Conservation (phyloP, 176 grass and related monocot genomes). For the Eragrostis curvula region DNA sequence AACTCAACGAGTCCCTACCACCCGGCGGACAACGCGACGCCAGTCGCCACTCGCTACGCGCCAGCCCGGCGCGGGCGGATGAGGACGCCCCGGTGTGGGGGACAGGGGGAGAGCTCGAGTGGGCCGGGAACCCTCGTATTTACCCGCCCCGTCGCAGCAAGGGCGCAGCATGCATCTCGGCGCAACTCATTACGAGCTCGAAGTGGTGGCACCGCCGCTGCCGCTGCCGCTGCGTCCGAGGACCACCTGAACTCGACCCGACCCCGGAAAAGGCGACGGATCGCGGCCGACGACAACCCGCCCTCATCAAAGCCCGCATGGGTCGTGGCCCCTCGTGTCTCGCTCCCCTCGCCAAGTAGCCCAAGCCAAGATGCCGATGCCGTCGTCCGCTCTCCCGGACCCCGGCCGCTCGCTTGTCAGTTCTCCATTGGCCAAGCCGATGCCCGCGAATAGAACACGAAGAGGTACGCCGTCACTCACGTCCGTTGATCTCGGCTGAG, state of each 20-base stretch:
- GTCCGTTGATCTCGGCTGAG: neutral
- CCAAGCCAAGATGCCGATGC: constrained; percentile 15
- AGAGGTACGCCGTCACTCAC: neutral
- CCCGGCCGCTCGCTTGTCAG: neutral
- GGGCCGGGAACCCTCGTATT: neutral
- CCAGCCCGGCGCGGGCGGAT: neutral
- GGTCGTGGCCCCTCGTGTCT: neutral
- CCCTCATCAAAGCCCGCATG: constrained; percentile 5
- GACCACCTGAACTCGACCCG: constrained; percentile 30
- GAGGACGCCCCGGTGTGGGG: neutral
- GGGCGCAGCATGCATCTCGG: neutral
- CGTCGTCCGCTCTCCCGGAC: neutral
- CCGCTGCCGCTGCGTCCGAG: neutral
- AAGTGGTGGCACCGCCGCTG: neutral
- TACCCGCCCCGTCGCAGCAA: neutral
- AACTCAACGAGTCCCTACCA: neutral
- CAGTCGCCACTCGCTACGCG: no score
- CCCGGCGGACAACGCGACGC: neutral
- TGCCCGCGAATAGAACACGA: neutral
- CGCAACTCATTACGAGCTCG: neutral
- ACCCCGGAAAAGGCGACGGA: neutral
- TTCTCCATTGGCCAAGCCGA: neutral
- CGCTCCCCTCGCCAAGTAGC: neutral
- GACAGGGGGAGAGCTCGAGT: no score
- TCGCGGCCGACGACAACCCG: neutral